Evolutionary conservation across 345 rosid genomes (phyloP), one percentile per base, ranked within the genome.

Genomic region (Triadica sebifera): DNA sequence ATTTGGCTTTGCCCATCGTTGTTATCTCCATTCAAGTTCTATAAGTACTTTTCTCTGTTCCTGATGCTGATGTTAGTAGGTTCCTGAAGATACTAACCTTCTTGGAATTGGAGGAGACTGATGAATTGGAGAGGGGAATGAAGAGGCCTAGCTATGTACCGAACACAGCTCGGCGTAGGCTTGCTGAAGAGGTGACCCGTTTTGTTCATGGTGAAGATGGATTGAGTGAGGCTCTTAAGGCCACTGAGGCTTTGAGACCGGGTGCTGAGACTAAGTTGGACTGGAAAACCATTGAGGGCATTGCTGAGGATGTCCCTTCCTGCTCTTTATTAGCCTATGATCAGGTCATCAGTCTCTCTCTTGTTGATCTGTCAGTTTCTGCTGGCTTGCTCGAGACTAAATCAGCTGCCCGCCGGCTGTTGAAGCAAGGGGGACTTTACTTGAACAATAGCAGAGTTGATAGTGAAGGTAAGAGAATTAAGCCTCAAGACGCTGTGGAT

Each of bases 201-300:
- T 95, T 95, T 77, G 98, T 95, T 70, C 99, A 95, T 49, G 96
- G 98, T 2, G 90, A 92, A 80, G 94, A 91, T 11, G 97, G 98
- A 65, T 87, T 95, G 73, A 85, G 64, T 16, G 99, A 95, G 87
- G 98, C 99, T 53, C 82, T 92, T 22, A 90, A 85, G 83, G 98
- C 97, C 60, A 92, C 98, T 60, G 93, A 94, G 78, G 96, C 98
- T 0, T 67, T 95, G 84, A 87, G 88, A 74, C 99, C 98, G 19
- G 99, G 97, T 78, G 88, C 96, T 19, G 96, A 91, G 84, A 95
- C 94, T 6, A 90, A 84, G 75, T 78, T 95, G 85, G 99, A 95
- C 65, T 91, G 96, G 98, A 87, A 84, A 78, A 85, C 89, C 66
- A 91, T 95, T 67, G 93, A 95, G 82, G 85, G 86, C 50, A 91